Evolutionary conservation across 2,329 filamentous ascomycete genomes (phyloP).

Genomic region (Cladophialophora psammophila): DNA sequence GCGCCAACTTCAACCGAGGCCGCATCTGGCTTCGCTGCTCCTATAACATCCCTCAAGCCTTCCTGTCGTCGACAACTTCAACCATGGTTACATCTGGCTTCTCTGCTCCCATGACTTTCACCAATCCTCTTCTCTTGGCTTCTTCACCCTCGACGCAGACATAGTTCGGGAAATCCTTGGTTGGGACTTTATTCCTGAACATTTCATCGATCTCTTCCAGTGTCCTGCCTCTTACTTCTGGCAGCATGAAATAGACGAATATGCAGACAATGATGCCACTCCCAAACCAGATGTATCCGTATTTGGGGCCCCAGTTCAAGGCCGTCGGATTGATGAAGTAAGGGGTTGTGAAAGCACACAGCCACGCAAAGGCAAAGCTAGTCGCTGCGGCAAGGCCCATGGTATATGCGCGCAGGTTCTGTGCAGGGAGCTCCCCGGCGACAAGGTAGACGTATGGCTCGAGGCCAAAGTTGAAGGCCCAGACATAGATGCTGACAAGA

Average conservation of each 20-base stretch:
- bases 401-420: slow-evolving; percentile 21
- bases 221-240: slow-evolving; percentile 63
- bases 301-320: slow-evolving; percentile 26
- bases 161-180: slow-evolving; percentile 18
- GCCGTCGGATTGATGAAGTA: slow-evolving; percentile 30
- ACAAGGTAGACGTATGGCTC: slow-evolving; percentile 22
- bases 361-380: slow-evolving; percentile 21
- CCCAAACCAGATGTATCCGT: slow-evolving; percentile 27
- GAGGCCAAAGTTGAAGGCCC: slow-evolving; percentile 7
- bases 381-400: slow-evolving; percentile 16
- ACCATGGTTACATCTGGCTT: not conserved
- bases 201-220: slow-evolving; percentile 64
- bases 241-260: slow-evolving; percentile 63
- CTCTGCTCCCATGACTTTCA: not conserved
- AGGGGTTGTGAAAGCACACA: slow-evolving; percentile 23
- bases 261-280: slow-evolving; percentile 53
- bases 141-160: slow-evolving; percentile 7
- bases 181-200: slow-evolving; percentile 47
- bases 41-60: no score
- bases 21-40: no score
- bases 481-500: slow-evolving; percentile 22
- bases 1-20: no score
- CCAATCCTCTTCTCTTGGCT: not conserved
- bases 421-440: slow-evolving; percentile 20
- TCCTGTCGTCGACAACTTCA: not conserved